These are phyloP conservation scores for Bruguiera hainesii DNA, from an alignment of 441 rosid genomes.

Conservation along the genomic window DNA sequence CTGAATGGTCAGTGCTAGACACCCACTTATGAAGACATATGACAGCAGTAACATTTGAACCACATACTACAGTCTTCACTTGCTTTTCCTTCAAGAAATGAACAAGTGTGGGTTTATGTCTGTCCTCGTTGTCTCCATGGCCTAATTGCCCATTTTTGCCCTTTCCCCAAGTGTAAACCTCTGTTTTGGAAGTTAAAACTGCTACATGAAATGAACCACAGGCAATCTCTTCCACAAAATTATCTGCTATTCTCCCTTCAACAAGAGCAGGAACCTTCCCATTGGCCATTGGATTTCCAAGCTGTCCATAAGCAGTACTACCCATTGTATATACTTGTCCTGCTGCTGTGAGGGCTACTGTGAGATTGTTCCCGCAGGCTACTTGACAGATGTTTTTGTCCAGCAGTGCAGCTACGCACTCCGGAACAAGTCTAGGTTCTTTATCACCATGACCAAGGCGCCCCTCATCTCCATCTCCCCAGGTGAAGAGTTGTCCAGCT, in stretches of 20 bases:
- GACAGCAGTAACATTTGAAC: slow-evolving; percentile 68
- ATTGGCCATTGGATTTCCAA: slow-evolving; percentile 56
- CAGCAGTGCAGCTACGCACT: slow-evolving; percentile 45
- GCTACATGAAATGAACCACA: slow-evolving; percentile 88
- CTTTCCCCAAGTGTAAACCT: slow-evolving; percentile 91
- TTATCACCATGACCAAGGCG: slow-evolving; percentile 79
- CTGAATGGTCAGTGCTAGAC: slow-evolving; percentile 62
- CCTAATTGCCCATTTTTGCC: slow-evolving; percentile 81
- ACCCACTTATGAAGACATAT: slow-evolving; percentile 79
- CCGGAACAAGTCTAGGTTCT: slow-evolving; percentile 62
- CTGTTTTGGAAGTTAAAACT: slow-evolving; percentile 61
- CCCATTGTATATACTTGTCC: slow-evolving; percentile 92
- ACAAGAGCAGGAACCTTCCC: slow-evolving; percentile 64
- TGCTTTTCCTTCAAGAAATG: slow-evolving; percentile 66
- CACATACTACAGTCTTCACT: slow-evolving; percentile 69
- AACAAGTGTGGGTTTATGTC: slow-evolving; percentile 55
- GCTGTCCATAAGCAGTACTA: slow-evolving; percentile 67
- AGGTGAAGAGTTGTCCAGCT: slow-evolving; percentile 62
- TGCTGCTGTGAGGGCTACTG: slow-evolving; percentile 68
- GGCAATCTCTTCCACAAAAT: slow-evolving; percentile 66
- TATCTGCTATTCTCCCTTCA: slow-evolving; percentile 49
- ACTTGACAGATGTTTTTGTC: slow-evolving; percentile 55
- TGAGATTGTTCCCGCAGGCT: slow-evolving; percentile 72
- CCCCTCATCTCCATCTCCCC: slow-evolving; percentile 90
- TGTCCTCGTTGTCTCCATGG: slow-evolving; percentile 69